Base-by-base conservation (phyloP, 768 basidiomycete species). In the Podaxis sp. region DNA sequence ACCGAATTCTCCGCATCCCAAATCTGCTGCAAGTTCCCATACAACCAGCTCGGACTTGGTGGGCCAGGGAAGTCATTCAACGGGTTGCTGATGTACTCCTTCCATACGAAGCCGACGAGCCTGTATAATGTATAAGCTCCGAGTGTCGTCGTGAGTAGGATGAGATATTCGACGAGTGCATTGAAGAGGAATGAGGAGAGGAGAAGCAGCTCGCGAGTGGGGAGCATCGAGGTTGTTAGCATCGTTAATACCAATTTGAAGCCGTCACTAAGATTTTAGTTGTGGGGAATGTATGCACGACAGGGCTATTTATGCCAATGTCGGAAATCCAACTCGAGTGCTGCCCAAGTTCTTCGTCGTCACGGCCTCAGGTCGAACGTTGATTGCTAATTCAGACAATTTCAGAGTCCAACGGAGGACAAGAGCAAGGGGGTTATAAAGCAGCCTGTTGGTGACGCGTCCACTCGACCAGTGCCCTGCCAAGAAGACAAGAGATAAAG, bases 21-120 rank as follows among this genome's bases (percentile, higher is more conserved):
- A 3, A 87, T 76, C 5, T 82, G 76, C 41, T 68, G 72, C 64
- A 84, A 58, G 66, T 86, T 80, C 7, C 87, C 86, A 58, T 71
- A 84, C 12, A 88, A 53, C 59, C 73, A 73, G 65, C 77, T 82
- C 1, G 74, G 56, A 57, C 68, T 79, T 17, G 77, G 73, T 0
- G 86, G 86, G 1, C 85, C 85, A 1, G 80, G 85, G 24, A 87
- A 75, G 46, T 75, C 64, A n/a, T 77, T 76, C 15, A 86, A 66
- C 2, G 82, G 77, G 24, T 62, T 62, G 0, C 83, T 83, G 12
- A 69, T 74, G 63, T 72, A 72, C 48, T 75, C 68, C 1, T 52
- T 53, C 54, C 77, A 77, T 46, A 79, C 22, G 36, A 73, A 65
- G 24, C 52, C 63, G 36, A 69, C 62, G 10, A 77, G 26, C 52